Conservation (phyloP, 768 basidiomycete species). For the Pulveroboletus frians region DNA sequence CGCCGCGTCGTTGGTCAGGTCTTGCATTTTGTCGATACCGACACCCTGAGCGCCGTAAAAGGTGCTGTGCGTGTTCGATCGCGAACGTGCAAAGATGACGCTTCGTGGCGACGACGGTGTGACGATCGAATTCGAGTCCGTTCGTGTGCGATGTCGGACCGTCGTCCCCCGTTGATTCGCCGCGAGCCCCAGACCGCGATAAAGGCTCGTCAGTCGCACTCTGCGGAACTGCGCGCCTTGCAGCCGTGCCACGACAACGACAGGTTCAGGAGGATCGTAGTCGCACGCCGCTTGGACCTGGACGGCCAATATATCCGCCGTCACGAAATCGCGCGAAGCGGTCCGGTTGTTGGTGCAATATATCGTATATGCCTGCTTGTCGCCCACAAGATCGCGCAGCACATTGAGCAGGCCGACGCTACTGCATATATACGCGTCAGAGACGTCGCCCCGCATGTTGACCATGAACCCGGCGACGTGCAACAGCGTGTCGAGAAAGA, state of each 20-base stretch:
- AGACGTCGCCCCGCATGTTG: conserved; percentile 47
- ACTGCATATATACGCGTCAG: conserved; percentile 62
- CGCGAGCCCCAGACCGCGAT: conserved; percentile 39
- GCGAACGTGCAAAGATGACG: conserved; percentile 27
- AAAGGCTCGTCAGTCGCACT: conserved; percentile 46
- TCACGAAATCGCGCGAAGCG: conserved; percentile 40
- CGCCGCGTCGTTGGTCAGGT: neutral
- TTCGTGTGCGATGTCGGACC: conserved; percentile 15
- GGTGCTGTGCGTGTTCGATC: conserved; percentile 21
- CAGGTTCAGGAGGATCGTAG: conserved; percentile 20
- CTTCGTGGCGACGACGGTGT: conserved; percentile 23
- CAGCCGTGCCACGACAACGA: conserved; percentile 47
- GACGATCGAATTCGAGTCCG: conserved; percentile 26
- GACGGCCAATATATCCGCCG: conserved; percentile 50
- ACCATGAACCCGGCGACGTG: conserved; percentile 68
- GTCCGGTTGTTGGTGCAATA: conserved; percentile 46
- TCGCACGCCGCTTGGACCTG: conserved; percentile 24
- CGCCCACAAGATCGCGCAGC: conserved; percentile 39
- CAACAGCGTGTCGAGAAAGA: conserved; percentile 63
- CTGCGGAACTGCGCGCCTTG: conserved; percentile 57
- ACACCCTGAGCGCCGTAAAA: neutral
- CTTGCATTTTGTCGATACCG: conserved; percentile 3
- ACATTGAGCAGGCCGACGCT: conserved; percentile 46
- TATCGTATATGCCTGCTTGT: conserved; percentile 41
- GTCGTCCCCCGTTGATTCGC: conserved; percentile 10